Percentiles rank a stretch among this genome's conserved stretches.
These are phyloP conservation scores for Tylopilus rubrobrunneus DNA, from an alignment of 768 basidiomycete genomes.

Conservation along the genomic window DNA sequence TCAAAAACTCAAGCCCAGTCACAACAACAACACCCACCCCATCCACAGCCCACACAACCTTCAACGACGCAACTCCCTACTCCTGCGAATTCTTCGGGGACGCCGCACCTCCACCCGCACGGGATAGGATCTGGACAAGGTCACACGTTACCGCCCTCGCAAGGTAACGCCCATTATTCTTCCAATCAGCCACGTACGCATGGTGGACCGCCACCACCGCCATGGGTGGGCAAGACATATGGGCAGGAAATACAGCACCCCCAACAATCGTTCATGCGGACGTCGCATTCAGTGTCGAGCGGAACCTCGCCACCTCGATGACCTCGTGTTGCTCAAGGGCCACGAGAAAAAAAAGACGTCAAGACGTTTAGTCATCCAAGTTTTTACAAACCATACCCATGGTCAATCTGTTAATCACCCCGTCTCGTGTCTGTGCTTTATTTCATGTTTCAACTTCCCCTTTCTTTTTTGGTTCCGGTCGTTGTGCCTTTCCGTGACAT, in stretches of 20 bases:
- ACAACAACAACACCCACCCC: slow-evolving; percentile 4
- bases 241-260: slow-evolving; percentile 27
- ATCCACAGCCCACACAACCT: slow-evolving; percentile 7
- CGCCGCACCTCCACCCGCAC: slow-evolving; percentile 15
- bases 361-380: not conserved
- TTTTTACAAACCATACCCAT: not conserved
- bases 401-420: not conserved
- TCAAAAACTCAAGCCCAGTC: slow-evolving; percentile 3
- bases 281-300: slow-evolving; percentile 40
- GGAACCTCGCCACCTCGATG: slow-evolving; percentile 31
- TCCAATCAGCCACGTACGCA: slow-evolving; percentile 10
- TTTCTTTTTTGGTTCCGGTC: not conserved
- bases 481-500: not conserved
- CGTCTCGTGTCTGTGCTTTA: not conserved
- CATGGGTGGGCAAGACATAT: slow-evolving; percentile 24
- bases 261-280: slow-evolving; percentile 47
- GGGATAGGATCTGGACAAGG: slow-evolving; percentile 9
- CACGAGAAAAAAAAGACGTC: not conserved
- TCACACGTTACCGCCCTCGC: slow-evolving; percentile 6
- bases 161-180: slow-evolving; percentile 9
- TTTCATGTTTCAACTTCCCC: not conserved
- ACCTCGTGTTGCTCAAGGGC: not conserved
- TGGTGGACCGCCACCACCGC: slow-evolving; percentile 22
- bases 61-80: slow-evolving; percentile 9
- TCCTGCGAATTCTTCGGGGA: slow-evolving; percentile 8